phyloP scores from a whole-genome alignment of 169 alveolate genomes.

The Eimeria sp. region DNA sequence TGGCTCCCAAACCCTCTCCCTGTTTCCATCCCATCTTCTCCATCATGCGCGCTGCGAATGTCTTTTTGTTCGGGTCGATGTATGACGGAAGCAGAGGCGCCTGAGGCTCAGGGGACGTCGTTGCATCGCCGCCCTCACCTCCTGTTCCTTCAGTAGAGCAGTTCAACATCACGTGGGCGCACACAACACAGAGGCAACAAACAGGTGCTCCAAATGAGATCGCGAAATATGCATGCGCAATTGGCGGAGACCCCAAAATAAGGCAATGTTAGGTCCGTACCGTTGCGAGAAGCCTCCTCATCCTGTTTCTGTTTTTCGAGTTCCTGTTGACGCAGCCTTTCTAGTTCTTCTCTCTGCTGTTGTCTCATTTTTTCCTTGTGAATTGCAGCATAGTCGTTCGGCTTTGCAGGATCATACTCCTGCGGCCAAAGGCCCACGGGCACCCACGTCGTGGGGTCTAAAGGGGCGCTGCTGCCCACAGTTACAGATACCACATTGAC shows the following conservation, averaged over 20 bases:
- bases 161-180: background rate
- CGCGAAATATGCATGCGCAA: background rate
- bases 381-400: slow-evolving; percentile 80
- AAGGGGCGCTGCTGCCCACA: slow-evolving; percentile 28
- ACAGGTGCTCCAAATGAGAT: background rate
- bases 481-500: slow-evolving; percentile 57
- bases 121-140: slow-evolving; percentile 48
- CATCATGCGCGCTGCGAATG: slow-evolving; percentile 92
- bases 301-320: slow-evolving; percentile 68
- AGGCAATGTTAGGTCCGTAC: background rate
- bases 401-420: slow-evolving; percentile 83
- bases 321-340: slow-evolving; percentile 78
- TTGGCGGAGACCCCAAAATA: background rate
- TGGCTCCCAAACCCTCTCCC: slow-evolving; percentile 93
- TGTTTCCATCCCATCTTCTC: slow-evolving; percentile 95
- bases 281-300: slow-evolving; percentile 60
- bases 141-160: slow-evolving; percentile 13
- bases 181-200: background rate
- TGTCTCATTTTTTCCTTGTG: slow-evolving; percentile 77
- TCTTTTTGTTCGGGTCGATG: slow-evolving; percentile 86
- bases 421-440: slow-evolving; percentile 75
- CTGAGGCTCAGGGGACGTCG: slow-evolving; percentile 81
- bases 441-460: slow-evolving; percentile 69
- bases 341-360: slow-evolving; percentile 83
- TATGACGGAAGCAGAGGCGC: slow-evolving; percentile 78